phyloP scores from a whole-genome alignment of 495 filamentous ascomycete genomes.

The Aspergillus sclerotioniger region DNA sequence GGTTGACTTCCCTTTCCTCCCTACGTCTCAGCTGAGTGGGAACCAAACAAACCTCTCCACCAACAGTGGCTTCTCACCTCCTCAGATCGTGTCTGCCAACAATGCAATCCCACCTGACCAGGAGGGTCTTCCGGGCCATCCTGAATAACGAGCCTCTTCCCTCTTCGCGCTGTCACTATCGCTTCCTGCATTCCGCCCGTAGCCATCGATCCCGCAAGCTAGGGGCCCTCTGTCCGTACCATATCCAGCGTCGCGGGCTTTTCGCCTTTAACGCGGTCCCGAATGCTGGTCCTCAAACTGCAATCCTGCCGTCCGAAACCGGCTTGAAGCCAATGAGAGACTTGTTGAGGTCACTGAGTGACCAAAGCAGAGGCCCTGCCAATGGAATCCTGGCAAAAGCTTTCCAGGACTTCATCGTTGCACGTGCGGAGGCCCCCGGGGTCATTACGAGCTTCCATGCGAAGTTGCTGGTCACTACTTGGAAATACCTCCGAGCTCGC shows the following conservation, averaged over 20 bases:
- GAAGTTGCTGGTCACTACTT: slow-evolving; percentile 51
- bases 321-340: slow-evolving; percentile 47
- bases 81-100: slow-evolving; percentile 14
- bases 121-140: slow-evolving; percentile 68
- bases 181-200: slow-evolving; percentile 35
- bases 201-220: slow-evolving; percentile 26
- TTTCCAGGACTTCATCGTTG: slow-evolving; percentile 61
- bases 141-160: slow-evolving; percentile 61
- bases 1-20: too few relatives aligned
- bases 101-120: slow-evolving; percentile 84
- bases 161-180: slow-evolving; percentile 41
- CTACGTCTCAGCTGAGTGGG: too few relatives aligned
- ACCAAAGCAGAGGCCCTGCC: slow-evolving; percentile 54
- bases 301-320: slow-evolving; percentile 37
- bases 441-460: slow-evolving; percentile 67
- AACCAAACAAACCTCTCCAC: neutral
- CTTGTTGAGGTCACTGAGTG: slow-evolving; percentile 32
- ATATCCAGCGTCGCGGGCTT: slow-evolving; percentile 33
- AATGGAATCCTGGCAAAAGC: slow-evolving; percentile 58
- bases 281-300: slow-evolving; percentile 15
- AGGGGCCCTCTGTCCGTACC: slow-evolving; percentile 12
- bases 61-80: neutral
- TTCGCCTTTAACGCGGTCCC: slow-evolving; percentile 35
- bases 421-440: slow-evolving; percentile 45
- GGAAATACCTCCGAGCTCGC: slow-evolving; percentile 53